These are phyloP conservation scores for Metroxylon sagu DNA, from an alignment of 176 grass and related monocot genomes.

Conservation along the genomic window DNA sequence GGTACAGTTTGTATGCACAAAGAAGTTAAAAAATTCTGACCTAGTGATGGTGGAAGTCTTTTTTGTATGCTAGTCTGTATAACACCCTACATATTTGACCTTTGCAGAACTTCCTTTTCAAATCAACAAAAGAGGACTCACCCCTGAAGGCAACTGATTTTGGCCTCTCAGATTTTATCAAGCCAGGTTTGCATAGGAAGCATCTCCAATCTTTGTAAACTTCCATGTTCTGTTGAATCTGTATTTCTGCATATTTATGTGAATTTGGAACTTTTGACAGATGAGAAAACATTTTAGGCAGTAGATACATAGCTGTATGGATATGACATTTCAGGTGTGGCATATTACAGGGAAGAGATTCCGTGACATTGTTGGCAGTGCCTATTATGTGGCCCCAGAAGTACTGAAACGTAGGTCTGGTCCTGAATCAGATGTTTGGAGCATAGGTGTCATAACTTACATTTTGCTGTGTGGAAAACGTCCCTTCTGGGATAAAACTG, in stretches of 20 bases:
- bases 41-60: too few relatives aligned
- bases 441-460: constrained; percentile 96
- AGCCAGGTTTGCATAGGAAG: constrained; percentile 48
- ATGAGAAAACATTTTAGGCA: background rate
- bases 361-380: constrained; percentile 85
- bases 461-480: constrained; percentile 87
- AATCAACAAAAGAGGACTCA: constrained; percentile 68
- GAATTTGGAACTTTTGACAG: background rate
- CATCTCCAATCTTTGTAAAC: constrained; percentile 10
- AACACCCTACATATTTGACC: background rate
- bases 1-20: constrained; percentile 24
- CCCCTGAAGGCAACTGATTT: constrained; percentile 95
- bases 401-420: constrained; percentile 81
- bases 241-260: background rate
- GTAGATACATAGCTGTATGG: background rate
- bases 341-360: constrained; percentile 59
- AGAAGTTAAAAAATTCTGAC: background rate
- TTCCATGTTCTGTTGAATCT: constrained; percentile 5
- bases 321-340: too few relatives aligned
- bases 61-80: too few relatives aligned
- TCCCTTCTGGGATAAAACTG: constrained; percentile 98
- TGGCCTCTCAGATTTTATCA: constrained; percentile 95
- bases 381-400: constrained; percentile 93
- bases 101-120: constrained; percentile 92
- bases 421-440: constrained; percentile 89